phyloP scores from a whole-genome alignment of 176 grass and related monocot species.

The Rhynchospora tenuis region DNA sequence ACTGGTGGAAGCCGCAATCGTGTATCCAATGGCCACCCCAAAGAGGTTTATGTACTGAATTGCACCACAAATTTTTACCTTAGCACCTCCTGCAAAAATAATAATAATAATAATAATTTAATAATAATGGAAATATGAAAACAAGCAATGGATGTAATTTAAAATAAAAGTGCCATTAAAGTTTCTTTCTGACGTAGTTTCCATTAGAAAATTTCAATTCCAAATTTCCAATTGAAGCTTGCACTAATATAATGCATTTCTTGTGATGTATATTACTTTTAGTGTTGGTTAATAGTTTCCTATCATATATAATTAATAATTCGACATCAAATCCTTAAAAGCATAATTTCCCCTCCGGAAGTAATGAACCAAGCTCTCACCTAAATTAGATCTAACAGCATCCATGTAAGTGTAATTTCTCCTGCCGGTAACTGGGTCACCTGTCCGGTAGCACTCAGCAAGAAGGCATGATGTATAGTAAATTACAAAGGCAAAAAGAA shows the following conservation, averaged over 20 bases:
- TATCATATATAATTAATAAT: background rate
- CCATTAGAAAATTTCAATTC: background rate
- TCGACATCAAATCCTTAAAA: background rate
- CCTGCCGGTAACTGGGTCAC: constrained; percentile 34
- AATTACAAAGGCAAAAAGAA: constrained; percentile 48
- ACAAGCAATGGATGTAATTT: background rate
- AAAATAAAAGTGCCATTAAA: background rate
- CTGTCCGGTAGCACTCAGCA: constrained; percentile 40
- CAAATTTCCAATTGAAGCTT: background rate
- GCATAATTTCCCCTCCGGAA: background rate
- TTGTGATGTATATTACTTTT: background rate
- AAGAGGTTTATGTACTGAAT: constrained; percentile 59
- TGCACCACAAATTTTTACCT: constrained; percentile 47
- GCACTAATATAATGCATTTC: background rate
- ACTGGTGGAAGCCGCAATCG: constrained; percentile 56
- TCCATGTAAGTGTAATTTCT: constrained; percentile 69
- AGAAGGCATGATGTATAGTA: constrained; percentile 44
- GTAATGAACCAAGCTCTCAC: background rate
- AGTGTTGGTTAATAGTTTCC: background rate
- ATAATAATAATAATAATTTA: too few relatives aligned
- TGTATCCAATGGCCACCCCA: constrained; percentile 54
- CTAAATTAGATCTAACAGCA: constrained; percentile 47
- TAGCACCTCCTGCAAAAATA: constrained; percentile 29
- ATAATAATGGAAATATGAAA: background rate
- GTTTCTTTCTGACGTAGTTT: background rate